Percentiles rank a stretch among this genome's conserved stretches.
These are phyloP conservation scores for Daldinia loculata DNA, from an alignment of 495 filamentous ascomycete genomes.

Conservation along the genomic window DNA sequence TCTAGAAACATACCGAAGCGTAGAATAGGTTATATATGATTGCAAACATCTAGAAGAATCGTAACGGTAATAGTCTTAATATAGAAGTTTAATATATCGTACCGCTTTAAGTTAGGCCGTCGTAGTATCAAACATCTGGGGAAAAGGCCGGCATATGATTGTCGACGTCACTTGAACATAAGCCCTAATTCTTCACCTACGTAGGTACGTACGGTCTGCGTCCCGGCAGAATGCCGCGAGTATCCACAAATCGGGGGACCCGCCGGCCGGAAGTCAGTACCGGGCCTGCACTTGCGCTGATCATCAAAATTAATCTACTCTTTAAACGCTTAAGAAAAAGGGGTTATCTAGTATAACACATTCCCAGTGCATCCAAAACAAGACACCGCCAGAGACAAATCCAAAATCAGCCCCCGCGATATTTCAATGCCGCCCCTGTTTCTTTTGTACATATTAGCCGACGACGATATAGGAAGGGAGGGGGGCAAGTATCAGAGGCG, in stretches of 20 bases:
- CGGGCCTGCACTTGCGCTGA: background rate
- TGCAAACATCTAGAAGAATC: too few species aligned
- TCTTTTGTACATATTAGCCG: slow-evolving; percentile 44
- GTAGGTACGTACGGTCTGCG: background rate
- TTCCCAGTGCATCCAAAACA: background rate
- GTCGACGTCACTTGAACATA: background rate
- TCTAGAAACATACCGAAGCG: too few species aligned
- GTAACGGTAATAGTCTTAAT: too few species aligned
- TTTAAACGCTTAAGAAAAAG: background rate
- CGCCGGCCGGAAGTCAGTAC: background rate
- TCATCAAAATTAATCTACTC: background rate
- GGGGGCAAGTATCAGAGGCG: slow-evolving; percentile 24
- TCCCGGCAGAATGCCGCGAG: background rate
- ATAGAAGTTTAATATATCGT: background rate
- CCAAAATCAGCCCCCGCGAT: background rate
- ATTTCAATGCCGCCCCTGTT: slow-evolving; percentile 22
- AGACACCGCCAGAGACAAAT: background rate
- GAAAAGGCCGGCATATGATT: background rate
- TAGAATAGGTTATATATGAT: too few species aligned
- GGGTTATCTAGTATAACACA: background rate
- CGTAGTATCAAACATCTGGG: background rate
- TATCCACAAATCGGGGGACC: background rate
- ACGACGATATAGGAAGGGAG: slow-evolving; percentile 31
- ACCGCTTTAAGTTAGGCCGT: background rate
- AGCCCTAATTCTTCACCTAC: background rate